Conservation (phyloP, 805 yeast genomes). For the Schizosaccharomyces lindneri region DNA sequence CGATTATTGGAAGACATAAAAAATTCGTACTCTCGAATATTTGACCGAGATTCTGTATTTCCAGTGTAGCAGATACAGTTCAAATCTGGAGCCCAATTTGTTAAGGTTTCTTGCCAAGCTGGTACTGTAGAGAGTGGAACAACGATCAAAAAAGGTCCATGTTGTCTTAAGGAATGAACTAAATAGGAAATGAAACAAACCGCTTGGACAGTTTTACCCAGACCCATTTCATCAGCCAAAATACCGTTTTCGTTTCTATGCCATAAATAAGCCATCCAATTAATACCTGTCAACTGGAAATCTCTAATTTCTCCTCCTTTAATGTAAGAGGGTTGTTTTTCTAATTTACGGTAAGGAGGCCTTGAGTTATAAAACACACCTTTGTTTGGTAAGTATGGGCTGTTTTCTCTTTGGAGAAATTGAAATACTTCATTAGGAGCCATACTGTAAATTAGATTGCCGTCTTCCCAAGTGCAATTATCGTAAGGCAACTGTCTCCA, state of each 20-base stretch:
- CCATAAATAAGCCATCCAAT: slow-evolving; percentile 99
- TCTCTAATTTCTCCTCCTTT: slow-evolving; percentile 83
- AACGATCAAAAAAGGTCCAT: slow-evolving; percentile 91
- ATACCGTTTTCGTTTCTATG: slow-evolving; percentile 92
- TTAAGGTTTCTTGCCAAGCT: slow-evolving; percentile 98
- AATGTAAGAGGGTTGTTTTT: slow-evolving; percentile 66
- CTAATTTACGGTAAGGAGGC: slow-evolving; percentile 73
- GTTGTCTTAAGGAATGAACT: slow-evolving; percentile 80
- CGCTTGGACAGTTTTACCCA: slow-evolving; percentile 94
- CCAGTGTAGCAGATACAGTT: slow-evolving; percentile 87
- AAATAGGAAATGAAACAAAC: slow-evolving; percentile 88
- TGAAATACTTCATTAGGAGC: slow-evolving; percentile 68
- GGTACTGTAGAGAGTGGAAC: slow-evolving; percentile 92
- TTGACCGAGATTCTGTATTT: slow-evolving; percentile 60
- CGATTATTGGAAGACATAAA: slow-evolving; percentile 29
- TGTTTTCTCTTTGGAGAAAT: slow-evolving; percentile 39
- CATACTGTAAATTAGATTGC: slow-evolving; percentile 56
- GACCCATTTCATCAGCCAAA: slow-evolving; percentile 95
- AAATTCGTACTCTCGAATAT: slow-evolving; percentile 66
- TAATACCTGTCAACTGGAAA: slow-evolving; percentile 90
- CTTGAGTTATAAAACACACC: slow-evolving; percentile 14
- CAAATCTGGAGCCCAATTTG: slow-evolving; percentile 89
- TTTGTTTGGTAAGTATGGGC: background rate
- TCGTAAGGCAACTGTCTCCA: slow-evolving; percentile 89
- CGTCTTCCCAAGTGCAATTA: slow-evolving; percentile 92